These are phyloP conservation scores for Hymenochaete sp. DNA, from an alignment of 1,284 basidiomycete genomes.

Conservation along the genomic window DNA sequence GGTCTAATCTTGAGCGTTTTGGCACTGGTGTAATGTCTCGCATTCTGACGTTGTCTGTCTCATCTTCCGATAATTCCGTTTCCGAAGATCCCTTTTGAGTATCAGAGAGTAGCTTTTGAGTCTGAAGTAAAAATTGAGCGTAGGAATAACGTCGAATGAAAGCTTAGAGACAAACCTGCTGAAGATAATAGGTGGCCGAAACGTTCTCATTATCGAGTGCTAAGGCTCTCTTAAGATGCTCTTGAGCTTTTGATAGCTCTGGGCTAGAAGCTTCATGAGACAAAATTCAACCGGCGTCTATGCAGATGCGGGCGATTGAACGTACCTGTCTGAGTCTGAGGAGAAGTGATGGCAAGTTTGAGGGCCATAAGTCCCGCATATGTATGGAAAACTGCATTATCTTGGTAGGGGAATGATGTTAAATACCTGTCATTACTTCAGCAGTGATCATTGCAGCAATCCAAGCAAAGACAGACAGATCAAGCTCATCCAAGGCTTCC, in stretches of 20 bases:
- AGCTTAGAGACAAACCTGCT: conserved; percentile 47
- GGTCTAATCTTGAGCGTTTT: no score
- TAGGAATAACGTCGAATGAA: no score
- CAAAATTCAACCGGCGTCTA: no score
- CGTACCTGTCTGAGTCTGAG: no score
- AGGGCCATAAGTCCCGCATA: conserved; percentile 75
- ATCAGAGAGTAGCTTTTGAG: no score
- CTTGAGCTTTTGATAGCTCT: conserved; percentile 53
- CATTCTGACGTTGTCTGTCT: no score
- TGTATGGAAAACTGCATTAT: conserved; percentile 67
- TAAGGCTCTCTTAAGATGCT: conserved; percentile 55
- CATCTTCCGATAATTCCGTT: no score
- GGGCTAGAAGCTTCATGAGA: no score
- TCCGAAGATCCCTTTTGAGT: no score
- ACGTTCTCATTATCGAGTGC: conserved; percentile 50
- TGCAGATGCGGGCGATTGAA: no score
- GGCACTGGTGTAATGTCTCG: no score
- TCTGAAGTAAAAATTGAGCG: no score
- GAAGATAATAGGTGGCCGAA: conserved; percentile 43
- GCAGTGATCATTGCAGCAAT: background rate
- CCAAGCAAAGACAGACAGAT: conserved; percentile 48
- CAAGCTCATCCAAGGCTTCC: conserved; percentile 76
- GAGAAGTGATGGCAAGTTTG: conserved; percentile 42
- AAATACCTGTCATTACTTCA: conserved; percentile 53
- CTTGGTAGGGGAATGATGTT: conserved; percentile 76